Base-by-base conservation (phyloP, 2,329 filamentous ascomycete species). In the Fusarium keratoplasticum region DNA sequence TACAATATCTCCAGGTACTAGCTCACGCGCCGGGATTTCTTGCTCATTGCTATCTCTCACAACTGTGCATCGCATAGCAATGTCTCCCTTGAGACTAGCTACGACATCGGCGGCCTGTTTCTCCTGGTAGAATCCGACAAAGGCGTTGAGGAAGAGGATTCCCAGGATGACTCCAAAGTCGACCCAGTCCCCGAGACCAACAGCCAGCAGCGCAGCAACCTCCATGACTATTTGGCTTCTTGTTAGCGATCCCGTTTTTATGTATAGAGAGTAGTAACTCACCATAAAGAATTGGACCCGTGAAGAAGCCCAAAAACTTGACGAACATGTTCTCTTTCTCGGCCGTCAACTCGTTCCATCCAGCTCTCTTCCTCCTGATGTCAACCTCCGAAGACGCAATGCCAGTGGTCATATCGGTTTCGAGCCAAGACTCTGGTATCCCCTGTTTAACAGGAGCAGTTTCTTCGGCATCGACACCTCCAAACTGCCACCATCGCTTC, bases 401-500 rank as follows among this genome's bases (percentile, higher is more conserved):
- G 5, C 71, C 71, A 11, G 40, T n/a, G 2, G 36, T 20, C 11
- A 73, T 9, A 10, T 73, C 71, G 0, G 71, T 73, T 27, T 73
- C 70, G 8, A 73, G 42, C 71, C 71, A 73, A 1, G 62, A 59
- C 22, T 73, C 71, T 3, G 71, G 61, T 20, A 60, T 27, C 8
- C 71, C 71, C 13, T 62, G 29, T 14, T 73, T 73, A 0, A 20
- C 14, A 16, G 47, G 22, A 1, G 54, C 16, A 9, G 47, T 63
- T 1, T 67, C 62, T 14, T 61, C 52, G 0, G 63, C n/a, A 14
- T 70, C 55, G 7, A 70, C 47, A 7, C 57, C 63, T 6, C 70
- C 70, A 1, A 73, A 67, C 40, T 70, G 71, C 71, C 71, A 73
- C 71, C 71, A 73, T 27, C 62, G 67, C 47, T 68, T 73, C 67